Base-by-base conservation (phyloP, 495 filamentous ascomycete genomes). In the Rusavskia elegans region DNA sequence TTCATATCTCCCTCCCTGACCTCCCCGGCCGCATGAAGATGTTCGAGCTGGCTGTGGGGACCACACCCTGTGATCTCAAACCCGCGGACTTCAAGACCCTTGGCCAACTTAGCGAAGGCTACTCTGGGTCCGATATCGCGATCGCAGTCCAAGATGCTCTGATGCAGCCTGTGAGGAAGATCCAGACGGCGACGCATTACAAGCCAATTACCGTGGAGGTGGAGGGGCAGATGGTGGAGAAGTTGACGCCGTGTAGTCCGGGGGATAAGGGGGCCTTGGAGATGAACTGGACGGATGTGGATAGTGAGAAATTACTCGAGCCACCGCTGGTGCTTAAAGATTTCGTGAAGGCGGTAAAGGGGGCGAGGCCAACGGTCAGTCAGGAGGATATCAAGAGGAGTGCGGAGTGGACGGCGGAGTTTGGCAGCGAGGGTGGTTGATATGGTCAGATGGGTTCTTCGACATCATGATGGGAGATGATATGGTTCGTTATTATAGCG, bases 141-240 rank as follows among this genome's bases (percentile, higher is more conserved):
- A 97, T 97, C 61, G 89, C 85, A 5, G 92, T 97, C 23, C 92
- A 99, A 64, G 89, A 96, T 68, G 92, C 92, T 11, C 71, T 97
- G 19, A 99, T 99, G 92, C 88, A 97, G 62, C 93, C 92, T 1
- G 86, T 99, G 51, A 75, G 92, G 51, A 93, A 94, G 70, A 97
- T 99, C 56, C 90, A 97, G 69, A 95, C 87, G 45, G 92, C 92
- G 29, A 99, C 92, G 53, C 92, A 99, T 70, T 99, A 97, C 69
- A 97, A 96, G 65, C 84, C 84, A 76, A 90, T 92, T 72, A 41
- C 17, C 9, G 27, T 49, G 6, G 7, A 48, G n/a, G 69, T 78
- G 38, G 83, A 89, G 23, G 85, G 80, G n/a, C 66, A 68, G 32
- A 42, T 42, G 40, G n/a, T 42, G 40, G 77, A 83, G 58, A 89